phyloP scores from a whole-genome alignment of 2,329 filamentous ascomycete species.

The Talaromyces verruculosus region DNA sequence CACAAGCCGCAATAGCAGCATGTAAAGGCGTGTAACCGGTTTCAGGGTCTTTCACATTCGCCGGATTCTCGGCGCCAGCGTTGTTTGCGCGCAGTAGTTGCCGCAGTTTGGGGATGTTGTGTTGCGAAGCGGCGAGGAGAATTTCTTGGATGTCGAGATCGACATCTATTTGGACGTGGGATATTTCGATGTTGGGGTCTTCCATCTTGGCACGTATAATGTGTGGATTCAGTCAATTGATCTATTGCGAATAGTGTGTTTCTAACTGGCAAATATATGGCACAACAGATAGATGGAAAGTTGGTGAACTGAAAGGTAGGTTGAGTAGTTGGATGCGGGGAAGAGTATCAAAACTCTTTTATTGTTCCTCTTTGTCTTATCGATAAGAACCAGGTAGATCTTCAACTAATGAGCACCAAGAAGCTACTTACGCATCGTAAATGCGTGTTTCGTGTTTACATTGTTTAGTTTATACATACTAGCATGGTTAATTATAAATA shows the following conservation, averaged over 20 bases:
- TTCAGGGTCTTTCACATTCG: conserved; percentile 75
- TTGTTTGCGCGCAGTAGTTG: conserved; percentile 62
- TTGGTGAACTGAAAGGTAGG: background rate
- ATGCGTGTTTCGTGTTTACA: no score
- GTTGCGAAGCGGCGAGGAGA: conserved; percentile 65
- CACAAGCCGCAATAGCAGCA: conserved; percentile 79
- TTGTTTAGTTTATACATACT: no score
- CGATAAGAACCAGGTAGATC: background rate
- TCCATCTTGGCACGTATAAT: conserved; percentile 10
- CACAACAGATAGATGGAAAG: no score
- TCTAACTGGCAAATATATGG: no score
- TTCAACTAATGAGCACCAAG: background rate
- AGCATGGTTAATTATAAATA: no score
- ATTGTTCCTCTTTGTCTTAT: background rate
- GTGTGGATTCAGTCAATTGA: background rate
- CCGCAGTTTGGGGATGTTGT: conserved; percentile 67
- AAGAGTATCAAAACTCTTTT: conserved; percentile 1
- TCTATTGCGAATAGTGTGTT: no score
- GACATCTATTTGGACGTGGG: conserved; percentile 27
- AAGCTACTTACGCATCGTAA: background rate
- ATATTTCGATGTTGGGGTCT: conserved; percentile 15
- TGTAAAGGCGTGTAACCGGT: conserved; percentile 88
- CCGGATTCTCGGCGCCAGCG: conserved; percentile 51
- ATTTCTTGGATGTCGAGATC: conserved; percentile 56
- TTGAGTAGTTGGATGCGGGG: background rate